Percentiles rank a stretch among this genome's conserved stretches.
phyloP scores from a whole-genome alignment of 2,329 filamentous ascomycete genomes.

The Blastomyces parvus region DNA sequence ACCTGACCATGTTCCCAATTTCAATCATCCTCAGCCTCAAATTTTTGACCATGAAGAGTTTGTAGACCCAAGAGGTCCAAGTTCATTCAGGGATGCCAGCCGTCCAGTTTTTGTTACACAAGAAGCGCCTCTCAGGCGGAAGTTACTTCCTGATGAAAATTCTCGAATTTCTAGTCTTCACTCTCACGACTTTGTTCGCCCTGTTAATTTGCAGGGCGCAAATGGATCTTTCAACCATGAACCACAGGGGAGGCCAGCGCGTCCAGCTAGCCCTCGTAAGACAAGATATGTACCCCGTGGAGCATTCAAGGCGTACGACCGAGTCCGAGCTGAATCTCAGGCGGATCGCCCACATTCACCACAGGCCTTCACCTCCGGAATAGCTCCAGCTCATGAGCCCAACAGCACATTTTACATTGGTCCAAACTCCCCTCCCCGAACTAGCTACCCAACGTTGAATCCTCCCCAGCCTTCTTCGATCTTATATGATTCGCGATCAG shows the following conservation, averaged over 20 bases:
- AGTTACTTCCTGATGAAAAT: slow-evolving; percentile 9
- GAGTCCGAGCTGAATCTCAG: slow-evolving; percentile 1
- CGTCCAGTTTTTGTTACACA: slow-evolving; percentile 15
- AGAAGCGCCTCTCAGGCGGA: slow-evolving; percentile 18
- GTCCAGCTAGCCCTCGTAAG: background rate
- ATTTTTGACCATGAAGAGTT: slow-evolving; percentile 17
- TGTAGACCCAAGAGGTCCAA: slow-evolving; percentile 12
- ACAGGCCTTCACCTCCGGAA: background rate
- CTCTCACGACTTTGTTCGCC: slow-evolving; percentile 31
- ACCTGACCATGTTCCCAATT: slow-evolving; percentile 13
- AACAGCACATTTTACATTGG: slow-evolving; percentile 3
- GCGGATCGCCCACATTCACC: slow-evolving; percentile 2
- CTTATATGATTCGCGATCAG: slow-evolving; percentile 15
- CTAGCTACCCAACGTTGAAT: slow-evolving; percentile 1
- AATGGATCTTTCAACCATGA: slow-evolving; percentile 4
- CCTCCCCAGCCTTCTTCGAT: slow-evolving; percentile 11
- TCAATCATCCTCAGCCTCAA: slow-evolving; percentile 15
- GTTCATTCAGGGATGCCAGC: slow-evolving; percentile 1
- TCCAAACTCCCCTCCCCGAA: slow-evolving; percentile 2
- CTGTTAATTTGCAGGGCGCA: slow-evolving; percentile 23
- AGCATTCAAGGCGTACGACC: slow-evolving; percentile 6
- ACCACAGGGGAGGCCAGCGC: background rate
- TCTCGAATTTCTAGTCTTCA: slow-evolving; percentile 20
- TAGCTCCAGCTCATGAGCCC: background rate
- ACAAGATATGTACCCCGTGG: background rate